Evolutionary conservation across 768 basidiomycete species (phyloP), one percentile per base, ranked within the genome.

Genomic region (Austroboletus eburneus): DNA sequence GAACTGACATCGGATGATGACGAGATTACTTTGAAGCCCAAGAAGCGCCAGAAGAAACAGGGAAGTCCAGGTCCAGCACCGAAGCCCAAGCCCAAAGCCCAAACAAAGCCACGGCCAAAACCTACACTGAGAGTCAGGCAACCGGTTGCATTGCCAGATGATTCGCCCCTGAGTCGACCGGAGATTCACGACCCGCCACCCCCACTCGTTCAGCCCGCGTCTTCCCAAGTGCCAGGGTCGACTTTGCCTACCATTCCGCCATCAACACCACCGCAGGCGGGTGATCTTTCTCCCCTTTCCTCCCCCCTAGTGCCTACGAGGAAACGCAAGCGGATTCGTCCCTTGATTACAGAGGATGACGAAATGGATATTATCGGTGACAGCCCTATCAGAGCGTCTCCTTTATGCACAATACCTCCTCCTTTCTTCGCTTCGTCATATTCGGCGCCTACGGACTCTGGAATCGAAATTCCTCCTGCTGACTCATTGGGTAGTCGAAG

Each of bases 401-500:
- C 43, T 3, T 30, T 49, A 5, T 34, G 25, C 10, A 49, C 58
- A 35, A 66, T 64, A 5, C 76, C 76, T 25, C 67, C 70, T 3
- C 72, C 72, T 16, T 77, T 75, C 56, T 77, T 78, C 34, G 72
- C 74, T 10, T 70, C 77, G 7, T 73, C 77, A 10, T 72, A 75
- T 16, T 57, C 65, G 12, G 40, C 59, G 9, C 62, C 46, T 20
- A 54, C 56, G 3, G 51, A 58, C 36, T 57, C 55, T 14, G 62
- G 67, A 45, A 56, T 69, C 20, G 55, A 54, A n/a, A 63, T 69
- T 4, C 57, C 45, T 9, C 46, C 45, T 10, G 25, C 39, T 5
- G 46, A 52, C 37, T 3, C 42, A 36, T 21, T 17, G n/a, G n/a
- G 18, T 13, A 22, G 20, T 18, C 52, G 43, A 39, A 39, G 51